Evolutionary conservation across 306 rosid species (phyloP), one percentile per base, ranked within the genome.

Genomic region (Casuarina equisetifolia): DNA sequence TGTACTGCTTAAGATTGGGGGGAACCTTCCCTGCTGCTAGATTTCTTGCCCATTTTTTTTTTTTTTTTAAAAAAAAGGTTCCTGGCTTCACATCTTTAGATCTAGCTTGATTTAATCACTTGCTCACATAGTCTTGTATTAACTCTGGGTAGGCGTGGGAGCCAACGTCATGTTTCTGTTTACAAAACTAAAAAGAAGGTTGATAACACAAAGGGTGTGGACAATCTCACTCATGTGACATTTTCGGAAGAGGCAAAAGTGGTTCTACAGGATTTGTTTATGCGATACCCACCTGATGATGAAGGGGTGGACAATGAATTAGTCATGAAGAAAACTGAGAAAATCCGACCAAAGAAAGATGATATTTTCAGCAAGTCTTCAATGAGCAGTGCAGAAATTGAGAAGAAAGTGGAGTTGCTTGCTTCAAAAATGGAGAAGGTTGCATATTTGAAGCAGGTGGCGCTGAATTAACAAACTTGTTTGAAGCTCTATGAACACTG

Each of bases 261-360:
- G 73, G 83, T 83, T 10, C 81, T 96, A 66, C 82, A 78, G 1
- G 84, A 79, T 53, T 83, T 96, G 58, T 96, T 92, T 73, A 70
- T 81, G 54, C 80, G 69, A 5, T 88, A 85, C 78, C 99, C 99
- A 17, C 98, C 98, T 3, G 91, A 82, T 55, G 93, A 82, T 75
- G 91, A 83, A 80, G 87, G 79, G 72, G 55, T 52, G 80, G 39
- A 9, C 32, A 78, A 73, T 64, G 81, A 74, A 55, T 63, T 73
- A 62, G 53, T 52, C 52, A 83, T 86, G 69, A 74, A 70, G 52
- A 69, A 62, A 53, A 55, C 78, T 63, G 76, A 5, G 67, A 75
- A 68, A 20, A 5, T 17, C 25, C 71, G 16, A 38, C 80, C 74
- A 54, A 75, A 11, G 50, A 75, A 39, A 66, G 90, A 85, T 82